Conservation (phyloP, 495 filamentous ascomycete species). For the Xylaria castorea region DNA sequence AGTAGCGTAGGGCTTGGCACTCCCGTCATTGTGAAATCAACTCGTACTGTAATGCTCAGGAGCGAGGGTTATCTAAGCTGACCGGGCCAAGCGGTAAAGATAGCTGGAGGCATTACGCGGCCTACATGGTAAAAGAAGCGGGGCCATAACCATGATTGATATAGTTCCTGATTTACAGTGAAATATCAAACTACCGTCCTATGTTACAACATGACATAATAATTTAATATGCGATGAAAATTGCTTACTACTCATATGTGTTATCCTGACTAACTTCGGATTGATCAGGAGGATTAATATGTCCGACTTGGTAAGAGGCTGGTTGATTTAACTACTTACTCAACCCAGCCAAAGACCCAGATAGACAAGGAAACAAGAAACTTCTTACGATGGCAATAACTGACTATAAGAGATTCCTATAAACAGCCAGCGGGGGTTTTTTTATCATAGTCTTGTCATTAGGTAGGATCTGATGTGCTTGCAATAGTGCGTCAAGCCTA, state of each 20-base stretch:
- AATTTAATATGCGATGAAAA: not conserved
- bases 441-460: not conserved
- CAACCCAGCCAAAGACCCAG: not conserved
- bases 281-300: not conserved
- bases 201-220: not conserved
- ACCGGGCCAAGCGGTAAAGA: not conserved
- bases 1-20: not conserved
- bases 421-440: not conserved
- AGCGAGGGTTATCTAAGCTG: slow-evolving; percentile 4
- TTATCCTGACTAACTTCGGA: not conserved
- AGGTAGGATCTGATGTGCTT: no score
- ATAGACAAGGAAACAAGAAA: not conserved
- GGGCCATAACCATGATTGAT: not conserved
- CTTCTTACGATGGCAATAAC: not conserved
- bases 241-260: not conserved
- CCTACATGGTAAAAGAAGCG: not conserved
- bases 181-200: not conserved
- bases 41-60: not conserved
- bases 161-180: not conserved
- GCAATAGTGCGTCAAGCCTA: no score
- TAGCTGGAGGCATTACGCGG: not conserved
- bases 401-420: not conserved
- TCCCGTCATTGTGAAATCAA: not conserved
- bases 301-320: not conserved
- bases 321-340: not conserved